Evolutionary conservation across 2,329 filamentous ascomycete genomes (phyloP).

Genomic region (Rugonectria rugulosa): DNA sequence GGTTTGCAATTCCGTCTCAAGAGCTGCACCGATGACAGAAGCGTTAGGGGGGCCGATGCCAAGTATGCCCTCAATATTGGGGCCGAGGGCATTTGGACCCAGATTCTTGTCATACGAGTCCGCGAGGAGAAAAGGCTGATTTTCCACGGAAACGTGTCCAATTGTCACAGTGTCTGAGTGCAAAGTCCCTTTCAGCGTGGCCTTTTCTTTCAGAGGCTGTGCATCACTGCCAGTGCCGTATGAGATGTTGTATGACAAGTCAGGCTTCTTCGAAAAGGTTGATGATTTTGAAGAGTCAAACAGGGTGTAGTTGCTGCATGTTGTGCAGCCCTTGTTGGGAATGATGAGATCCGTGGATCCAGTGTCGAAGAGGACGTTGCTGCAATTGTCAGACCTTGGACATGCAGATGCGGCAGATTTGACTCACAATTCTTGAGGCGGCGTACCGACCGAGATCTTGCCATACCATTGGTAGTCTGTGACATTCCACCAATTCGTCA

Average conservation of each 20-base stretch:
- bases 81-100: slow-evolving; percentile 30
- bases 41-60: slow-evolving; percentile 36
- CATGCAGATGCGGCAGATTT: background rate
- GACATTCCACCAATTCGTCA: slow-evolving; percentile 25
- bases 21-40: slow-evolving; percentile 16
- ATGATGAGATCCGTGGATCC: slow-evolving; percentile 41
- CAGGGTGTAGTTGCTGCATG: slow-evolving; percentile 32
- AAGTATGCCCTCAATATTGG: slow-evolving; percentile 43
- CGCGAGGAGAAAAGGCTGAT: slow-evolving; percentile 43
- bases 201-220: slow-evolving; percentile 31
- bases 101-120: slow-evolving; percentile 39
- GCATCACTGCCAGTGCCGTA: slow-evolving; percentile 43
- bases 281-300: slow-evolving; percentile 40
- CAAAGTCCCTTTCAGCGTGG: slow-evolving; percentile 35
- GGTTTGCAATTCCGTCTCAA: slow-evolving; percentile 18
- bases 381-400: slow-evolving; percentile 16
- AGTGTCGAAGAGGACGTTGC: slow-evolving; percentile 44
- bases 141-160: slow-evolving; percentile 25
- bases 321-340: slow-evolving; percentile 39
- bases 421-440: slow-evolving; percentile 40
- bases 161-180: slow-evolving; percentile 43
- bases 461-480: slow-evolving; percentile 29
- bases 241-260: slow-evolving; percentile 14
- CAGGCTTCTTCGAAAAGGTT: slow-evolving; percentile 38
- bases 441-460: slow-evolving; percentile 30